Evolutionary conservation across 495 filamentous ascomycete genomes (phyloP).

Genomic region (Aspergillus sparsus): DNA sequence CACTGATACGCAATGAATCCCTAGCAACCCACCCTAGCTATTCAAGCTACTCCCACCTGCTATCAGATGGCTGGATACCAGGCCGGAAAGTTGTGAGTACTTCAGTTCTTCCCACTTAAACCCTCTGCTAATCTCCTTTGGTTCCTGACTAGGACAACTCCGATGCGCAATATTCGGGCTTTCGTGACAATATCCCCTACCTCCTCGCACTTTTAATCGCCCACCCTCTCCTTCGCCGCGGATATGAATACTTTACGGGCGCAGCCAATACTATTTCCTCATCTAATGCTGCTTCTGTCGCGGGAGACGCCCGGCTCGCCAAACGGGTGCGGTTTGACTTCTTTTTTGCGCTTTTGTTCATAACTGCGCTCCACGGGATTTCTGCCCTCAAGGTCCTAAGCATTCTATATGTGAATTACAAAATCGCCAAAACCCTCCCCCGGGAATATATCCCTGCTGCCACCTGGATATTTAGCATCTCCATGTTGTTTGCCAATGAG

Average conservation of each 20-base stretch:
- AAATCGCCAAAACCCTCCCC: conserved; percentile 69
- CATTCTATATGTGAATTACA: conserved; percentile 82
- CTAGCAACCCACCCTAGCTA: conserved; percentile 83
- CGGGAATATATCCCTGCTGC: conserved; percentile 64
- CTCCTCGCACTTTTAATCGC: conserved; percentile 67
- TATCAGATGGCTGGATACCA: conserved; percentile 89
- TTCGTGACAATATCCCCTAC: conserved; percentile 84
- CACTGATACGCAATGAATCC: conserved; percentile 20
- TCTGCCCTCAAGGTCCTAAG: conserved; percentile 78
- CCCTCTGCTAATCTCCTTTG: background rate
- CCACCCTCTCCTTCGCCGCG: conserved; percentile 74
- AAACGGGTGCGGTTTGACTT: conserved; percentile 84
- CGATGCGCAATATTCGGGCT: conserved; percentile 83
- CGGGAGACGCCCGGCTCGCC: conserved; percentile 67
- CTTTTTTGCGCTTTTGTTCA: conserved; percentile 75
- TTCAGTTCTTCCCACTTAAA: background rate
- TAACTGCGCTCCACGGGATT: conserved; percentile 78
- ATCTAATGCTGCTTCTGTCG: conserved; percentile 31
- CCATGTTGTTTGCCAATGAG: conserved; percentile 87
- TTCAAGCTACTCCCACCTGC: conserved; percentile 64
- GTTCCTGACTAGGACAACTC: conserved; percentile 69
- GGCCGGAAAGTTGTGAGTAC: conserved; percentile 82
- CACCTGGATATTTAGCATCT: conserved; percentile 96
- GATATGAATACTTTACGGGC: conserved; percentile 56
- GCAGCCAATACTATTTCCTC: conserved; percentile 10